Percentiles rank a stretch among this genome's conserved stretches.
These are phyloP conservation scores for Cordyceps pruinosa DNA, from an alignment of 2,329 filamentous ascomycete genomes.

Conservation along the genomic window DNA sequence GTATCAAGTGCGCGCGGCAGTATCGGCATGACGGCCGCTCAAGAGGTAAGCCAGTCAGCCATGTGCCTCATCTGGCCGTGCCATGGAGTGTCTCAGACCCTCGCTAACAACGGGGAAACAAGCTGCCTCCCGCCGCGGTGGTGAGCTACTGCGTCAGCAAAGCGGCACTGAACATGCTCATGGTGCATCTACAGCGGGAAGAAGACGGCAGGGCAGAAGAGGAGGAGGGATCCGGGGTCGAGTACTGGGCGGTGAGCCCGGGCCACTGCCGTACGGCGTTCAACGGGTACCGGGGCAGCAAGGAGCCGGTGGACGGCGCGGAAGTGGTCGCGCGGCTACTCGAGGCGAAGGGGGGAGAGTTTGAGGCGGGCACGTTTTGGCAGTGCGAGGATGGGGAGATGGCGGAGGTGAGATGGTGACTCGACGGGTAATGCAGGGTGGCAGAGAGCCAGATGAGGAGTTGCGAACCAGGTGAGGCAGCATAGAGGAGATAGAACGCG, in stretches of 20 bases:
- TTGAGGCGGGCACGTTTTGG: background rate
- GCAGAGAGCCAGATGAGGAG: background rate
- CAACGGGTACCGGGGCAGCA: conserved; percentile 14
- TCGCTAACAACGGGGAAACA: background rate
- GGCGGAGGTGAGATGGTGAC: background rate
- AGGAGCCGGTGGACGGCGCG: background rate
- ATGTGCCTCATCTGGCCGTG: too few species aligned
- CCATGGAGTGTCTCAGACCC: too few species aligned
- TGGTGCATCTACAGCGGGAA: conserved; percentile 14
- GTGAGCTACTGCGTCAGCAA: conserved; percentile 16
- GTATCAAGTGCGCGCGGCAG: conserved; percentile 16
- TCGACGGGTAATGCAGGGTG: background rate
- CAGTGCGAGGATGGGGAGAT: background rate
- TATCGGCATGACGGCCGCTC: conserved; percentile 14
- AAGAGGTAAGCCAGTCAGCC: conserved; percentile 5
- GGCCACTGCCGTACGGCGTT: conserved; percentile 17
- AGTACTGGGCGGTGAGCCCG: conserved; percentile 16
- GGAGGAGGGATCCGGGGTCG: conserved; percentile 6
- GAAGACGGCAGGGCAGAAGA: conserved; percentile 11
- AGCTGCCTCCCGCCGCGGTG: background rate
- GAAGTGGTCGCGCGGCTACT: background rate
- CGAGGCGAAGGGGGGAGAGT: background rate
- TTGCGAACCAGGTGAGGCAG: too few species aligned
- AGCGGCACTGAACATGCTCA: conserved; percentile 18
- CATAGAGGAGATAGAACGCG: too few species aligned